Evolutionary conservation across 202 grass and related monocot species (phyloP), one percentile per base, ranked within the genome.

Genomic region (Schoenoplectus triqueter): DNA sequence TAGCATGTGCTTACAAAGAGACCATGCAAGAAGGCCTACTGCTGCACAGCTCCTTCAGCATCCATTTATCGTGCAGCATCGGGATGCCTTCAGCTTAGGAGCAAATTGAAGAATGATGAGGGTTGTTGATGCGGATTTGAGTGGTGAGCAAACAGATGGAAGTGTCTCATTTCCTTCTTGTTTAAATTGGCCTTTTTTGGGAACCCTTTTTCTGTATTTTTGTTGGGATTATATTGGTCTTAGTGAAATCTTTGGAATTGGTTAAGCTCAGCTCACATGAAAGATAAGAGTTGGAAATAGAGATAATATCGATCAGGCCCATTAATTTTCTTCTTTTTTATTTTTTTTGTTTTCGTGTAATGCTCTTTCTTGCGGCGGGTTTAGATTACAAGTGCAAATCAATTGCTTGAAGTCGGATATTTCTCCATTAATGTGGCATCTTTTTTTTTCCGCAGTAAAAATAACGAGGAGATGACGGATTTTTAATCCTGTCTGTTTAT

Each of bases 1-100:
- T 83, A 65, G 80, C 78, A 86, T 84, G 81, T 98, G 95, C 77
- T 92, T 98, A 40, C 95, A 95, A 86, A 98, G 92, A 90, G 89
- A 92, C 15, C 95, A 92, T 1, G 84, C 85, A 0, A 84, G 40
- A 80, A 88, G 95, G 21, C 87, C 64, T 19, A 85, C 85, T 1
- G 92, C 95, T 4, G 5, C 10, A 45, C 86, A 88, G 61, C 91
- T 98, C 68, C 89, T 98, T 51, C 92, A 90, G 55, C 95, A 98
- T 89, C 89, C 88, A 11, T 95, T 95, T 89, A 87, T 98, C 66
- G 83, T 94, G 85, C 87, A 89, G 70, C 88, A 88, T 69, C 31
- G 48, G 8, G 2, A 55, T 40, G 48, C 15, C 81, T 5, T 15
- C 8, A 7, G 51, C 49, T 8, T 83, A 83, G 65, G 44, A 41